Percentiles rank a stretch among this genome's conserved stretches.
phyloP scores from a whole-genome alignment of 169 alveolate species.

The Eimeria maxima region DNA sequence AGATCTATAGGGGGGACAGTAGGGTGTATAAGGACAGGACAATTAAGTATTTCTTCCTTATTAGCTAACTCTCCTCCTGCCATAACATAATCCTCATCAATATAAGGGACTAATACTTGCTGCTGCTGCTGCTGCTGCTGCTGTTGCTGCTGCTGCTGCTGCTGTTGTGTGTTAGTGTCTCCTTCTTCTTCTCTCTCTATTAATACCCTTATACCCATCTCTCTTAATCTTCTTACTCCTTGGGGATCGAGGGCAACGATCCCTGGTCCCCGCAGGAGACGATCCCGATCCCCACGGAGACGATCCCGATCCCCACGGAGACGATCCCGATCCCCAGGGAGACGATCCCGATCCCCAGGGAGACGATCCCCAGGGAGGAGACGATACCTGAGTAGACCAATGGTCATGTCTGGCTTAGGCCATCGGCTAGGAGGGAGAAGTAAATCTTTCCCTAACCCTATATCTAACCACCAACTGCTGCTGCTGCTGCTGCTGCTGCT shows the following conservation, averaged over 20 bases:
- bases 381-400: neutral
- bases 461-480: too few species aligned
- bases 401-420: conserved; percentile 6
- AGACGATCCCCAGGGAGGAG: too few species aligned
- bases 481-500: too few species aligned
- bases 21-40: conserved; percentile 4
- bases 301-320: conserved; percentile 17
- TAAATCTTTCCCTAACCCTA: too few species aligned
- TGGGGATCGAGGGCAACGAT: conserved; percentile 15
- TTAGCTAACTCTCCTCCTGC: neutral
- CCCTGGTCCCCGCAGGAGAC: too few species aligned
- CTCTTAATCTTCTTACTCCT: neutral
- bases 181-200: neutral
- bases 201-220: neutral
- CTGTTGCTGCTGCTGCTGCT: too few species aligned
- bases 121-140: too few species aligned
- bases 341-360: too few species aligned
- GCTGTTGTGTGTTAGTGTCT: too few species aligned
- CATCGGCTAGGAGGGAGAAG: neutral
- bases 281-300: too few species aligned
- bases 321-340: too few species aligned
- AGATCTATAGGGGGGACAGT: conserved; percentile 4
- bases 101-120: too few species aligned
- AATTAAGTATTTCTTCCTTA: neutral
- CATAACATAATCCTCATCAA: neutral